A percentile compares a stretch with the other conserved stretches of the same genome.
These are phyloP conservation scores for Carex pumila DNA, from an alignment of 176 grass and related monocot species.

Conservation along the genomic window DNA sequence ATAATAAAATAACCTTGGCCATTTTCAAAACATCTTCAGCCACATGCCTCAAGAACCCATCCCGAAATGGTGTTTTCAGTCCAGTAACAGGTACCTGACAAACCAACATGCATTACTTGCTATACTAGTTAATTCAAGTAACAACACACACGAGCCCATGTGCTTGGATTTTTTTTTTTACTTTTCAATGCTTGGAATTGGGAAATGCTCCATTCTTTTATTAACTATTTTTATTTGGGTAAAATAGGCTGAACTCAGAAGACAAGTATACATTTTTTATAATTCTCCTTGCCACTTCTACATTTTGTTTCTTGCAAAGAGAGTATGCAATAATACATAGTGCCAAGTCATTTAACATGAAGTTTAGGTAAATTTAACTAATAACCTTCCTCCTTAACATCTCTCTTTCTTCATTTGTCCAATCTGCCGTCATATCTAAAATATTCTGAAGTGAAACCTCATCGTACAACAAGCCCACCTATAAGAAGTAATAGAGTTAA, in stretches of 20 bases:
- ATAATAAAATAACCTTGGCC: slow-evolving; percentile 49
- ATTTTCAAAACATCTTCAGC: slow-evolving; percentile 87
- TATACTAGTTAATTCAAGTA: slow-evolving; percentile 5
- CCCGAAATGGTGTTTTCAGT: slow-evolving; percentile 88
- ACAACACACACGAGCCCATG: neutral
- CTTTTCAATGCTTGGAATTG: neutral
- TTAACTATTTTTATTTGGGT: neutral
- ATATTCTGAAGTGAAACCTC: slow-evolving; percentile 80
- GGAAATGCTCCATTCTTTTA: neutral
- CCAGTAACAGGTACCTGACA: slow-evolving; percentile 75
- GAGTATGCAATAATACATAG: neutral
- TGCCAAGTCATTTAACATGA: neutral
- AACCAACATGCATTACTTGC: slow-evolving; percentile 1
- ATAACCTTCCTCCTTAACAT: slow-evolving; percentile 77
- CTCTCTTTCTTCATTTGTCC: slow-evolving; percentile 88
- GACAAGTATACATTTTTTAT: neutral
- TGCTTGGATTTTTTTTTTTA: neutral
- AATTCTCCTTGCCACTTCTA: neutral
- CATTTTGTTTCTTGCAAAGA: neutral
- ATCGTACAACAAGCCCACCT: slow-evolving; percentile 90
- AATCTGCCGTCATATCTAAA: slow-evolving; percentile 83
- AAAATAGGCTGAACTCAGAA: neutral
- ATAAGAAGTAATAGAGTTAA: slow-evolving; percentile 15
- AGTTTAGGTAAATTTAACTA: neutral
- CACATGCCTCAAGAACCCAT: slow-evolving; percentile 70